phyloP scores from a whole-genome alignment of 768 basidiomycete species.

The Auriscalpium vulgare region DNA sequence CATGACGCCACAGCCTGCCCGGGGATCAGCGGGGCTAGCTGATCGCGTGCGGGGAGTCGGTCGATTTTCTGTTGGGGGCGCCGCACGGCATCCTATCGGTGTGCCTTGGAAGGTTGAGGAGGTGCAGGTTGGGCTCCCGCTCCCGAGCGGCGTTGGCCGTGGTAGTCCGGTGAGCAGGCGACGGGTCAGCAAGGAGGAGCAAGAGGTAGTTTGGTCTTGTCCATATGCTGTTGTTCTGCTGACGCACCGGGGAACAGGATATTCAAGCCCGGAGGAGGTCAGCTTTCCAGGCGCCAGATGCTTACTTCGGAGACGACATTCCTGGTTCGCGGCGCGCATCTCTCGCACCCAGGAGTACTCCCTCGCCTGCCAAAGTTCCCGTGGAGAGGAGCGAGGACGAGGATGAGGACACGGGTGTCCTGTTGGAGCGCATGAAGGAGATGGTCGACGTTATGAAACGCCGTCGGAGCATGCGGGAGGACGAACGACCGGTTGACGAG shows the following conservation, averaged over 20 bases:
- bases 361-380: background rate
- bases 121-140: constrained; percentile 3
- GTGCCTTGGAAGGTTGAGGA: constrained; percentile 51
- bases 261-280: constrained; percentile 58
- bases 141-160: no score
- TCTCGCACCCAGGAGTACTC: constrained; percentile 14
- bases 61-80: constrained; percentile 8
- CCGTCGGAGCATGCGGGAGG: constrained; percentile 22
- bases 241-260: constrained; percentile 27
- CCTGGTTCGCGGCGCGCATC: constrained; percentile 40
- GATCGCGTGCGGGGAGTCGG: constrained; percentile 10
- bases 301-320: constrained; percentile 43
- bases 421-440: constrained; percentile 30
- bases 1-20: constrained; percentile 50
- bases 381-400: constrained; percentile 20
- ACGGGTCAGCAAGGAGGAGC: constrained; percentile 37
- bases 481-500: constrained; percentile 11
- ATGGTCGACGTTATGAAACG: constrained; percentile 30
- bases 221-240: background rate
- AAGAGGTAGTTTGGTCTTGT: constrained; percentile 27
- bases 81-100: constrained; percentile 36
- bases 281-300: constrained; percentile 40
- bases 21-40: constrained; percentile 3
- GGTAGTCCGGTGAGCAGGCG: background rate
- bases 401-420: constrained; percentile 25